Evolutionary conservation across 768 basidiomycete species (phyloP), one percentile per base, ranked within the genome.

Genomic region (Pisolithus microcarpus): DNA sequence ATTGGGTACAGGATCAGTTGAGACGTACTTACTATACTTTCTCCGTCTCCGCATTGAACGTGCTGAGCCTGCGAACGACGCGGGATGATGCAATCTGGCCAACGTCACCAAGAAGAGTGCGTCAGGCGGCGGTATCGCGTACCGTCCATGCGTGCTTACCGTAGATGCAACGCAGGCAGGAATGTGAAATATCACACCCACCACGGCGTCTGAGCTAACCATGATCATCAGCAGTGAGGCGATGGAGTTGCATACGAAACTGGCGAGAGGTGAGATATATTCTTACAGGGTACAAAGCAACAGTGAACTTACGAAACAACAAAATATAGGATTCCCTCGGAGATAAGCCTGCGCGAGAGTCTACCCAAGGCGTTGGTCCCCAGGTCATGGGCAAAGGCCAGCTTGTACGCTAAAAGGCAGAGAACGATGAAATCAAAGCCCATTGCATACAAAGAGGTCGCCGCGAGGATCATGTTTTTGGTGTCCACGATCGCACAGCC

Each of bases 371-470:
- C 34, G 34, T 5, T 34, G 13, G 34, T 13, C 13, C 11, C 13
- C 34, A 15, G 34, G 34, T 34, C 34, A 15, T 13, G 34, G 13
- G 34, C 13, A 34, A 34, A 34, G 34, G 34, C 34, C 21, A 87
- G 74, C 60, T 83, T 86, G 65, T 76, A 80, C 11, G 74, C 77
- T 36, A 78, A 85, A 56, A 87, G 65, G 23, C 70, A 52, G 42
- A 87, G 72, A 37, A 86, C 82, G 26, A 75, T 52, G 19, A 84
- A 67, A 61, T 87, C 86, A 60, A 87, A 85, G 59, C 72, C 71
- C 86, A 87, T 88, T 28, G 84, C 80, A 57, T 87, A 87, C 30
- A 86, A 82, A 64, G 86, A 87, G 4, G 82, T 82, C 3, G 81
- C 80, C 5, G 82, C 81, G 30, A 87, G 74, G 47, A 85, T 66